These are phyloP conservation scores for Lodderomyces jiufengensis DNA, from an alignment of 1,139 yeast genomes.

Conservation along the genomic window DNA sequence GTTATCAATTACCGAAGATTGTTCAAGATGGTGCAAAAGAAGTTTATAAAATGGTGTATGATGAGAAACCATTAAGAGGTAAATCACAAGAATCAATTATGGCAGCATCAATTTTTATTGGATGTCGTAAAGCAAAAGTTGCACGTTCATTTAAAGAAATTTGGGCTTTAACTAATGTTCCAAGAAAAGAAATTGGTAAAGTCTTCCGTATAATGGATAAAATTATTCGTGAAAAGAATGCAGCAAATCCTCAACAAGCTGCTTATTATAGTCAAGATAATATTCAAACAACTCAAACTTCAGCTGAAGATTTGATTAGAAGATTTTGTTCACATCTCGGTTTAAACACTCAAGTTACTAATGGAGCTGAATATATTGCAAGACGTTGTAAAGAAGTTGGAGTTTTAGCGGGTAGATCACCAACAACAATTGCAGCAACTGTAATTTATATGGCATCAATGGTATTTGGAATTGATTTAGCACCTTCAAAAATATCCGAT, in stretches of 20 bases:
- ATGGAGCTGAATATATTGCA: conserved; percentile 92
- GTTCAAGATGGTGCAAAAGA: conserved; percentile 98
- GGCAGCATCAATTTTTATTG: conserved; percentile 95
- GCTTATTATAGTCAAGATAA: conserved; percentile 43
- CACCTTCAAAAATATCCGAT: conserved; percentile 82
- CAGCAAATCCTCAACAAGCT: conserved; percentile 37
- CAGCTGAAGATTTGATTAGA: conserved; percentile 91
- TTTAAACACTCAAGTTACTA: conserved; percentile 75
- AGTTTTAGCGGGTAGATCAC: conserved; percentile 94
- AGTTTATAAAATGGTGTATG: conserved; percentile 88
- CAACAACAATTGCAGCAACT: conserved; percentile 96
- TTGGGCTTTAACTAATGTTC: conserved; percentile 92
- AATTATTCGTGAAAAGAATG: conserved; percentile 66
- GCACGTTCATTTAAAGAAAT: conserved; percentile 96
- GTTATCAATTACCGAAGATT: conserved; percentile 88
- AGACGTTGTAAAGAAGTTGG: conserved; percentile 87
- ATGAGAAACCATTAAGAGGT: conserved; percentile 82
- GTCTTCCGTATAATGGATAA: conserved; percentile 79
- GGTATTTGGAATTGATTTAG: conserved; percentile 65
- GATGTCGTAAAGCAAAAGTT: conserved; percentile 91
- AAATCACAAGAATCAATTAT: conserved; percentile 90
- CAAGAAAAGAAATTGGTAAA: conserved; percentile 89
- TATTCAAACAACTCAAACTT: conserved; percentile 81
- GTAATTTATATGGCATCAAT: conserved; percentile 92
- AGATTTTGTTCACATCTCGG: conserved; percentile 96